Percentiles rank a stretch among this genome's conserved stretches.
Conservation (phyloP, 306 rosid species). For the Cicer bijugum region DNA sequence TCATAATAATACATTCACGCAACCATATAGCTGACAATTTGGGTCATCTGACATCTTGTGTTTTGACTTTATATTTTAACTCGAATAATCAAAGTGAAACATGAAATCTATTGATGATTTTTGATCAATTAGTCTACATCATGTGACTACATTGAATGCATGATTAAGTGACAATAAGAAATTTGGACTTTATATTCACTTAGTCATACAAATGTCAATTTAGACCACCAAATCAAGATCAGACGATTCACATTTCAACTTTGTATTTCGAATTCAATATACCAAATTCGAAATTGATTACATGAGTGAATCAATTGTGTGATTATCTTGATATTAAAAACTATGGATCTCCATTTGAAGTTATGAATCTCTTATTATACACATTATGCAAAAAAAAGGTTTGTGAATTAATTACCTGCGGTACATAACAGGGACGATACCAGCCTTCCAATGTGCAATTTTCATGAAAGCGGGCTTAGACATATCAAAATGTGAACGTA, state of each 20-base stretch:
- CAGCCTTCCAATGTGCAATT: constrained; percentile 76
- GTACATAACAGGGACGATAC: constrained; percentile 74
- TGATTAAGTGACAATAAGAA: background rate
- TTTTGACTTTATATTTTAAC: background rate
- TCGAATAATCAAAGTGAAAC: background rate
- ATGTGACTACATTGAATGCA: background rate
- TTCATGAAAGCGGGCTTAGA: constrained; percentile 94
- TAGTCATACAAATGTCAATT: background rate
- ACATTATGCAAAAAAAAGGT: background rate
- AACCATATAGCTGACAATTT: background rate
- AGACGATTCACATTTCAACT: background rate
- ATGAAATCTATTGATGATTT: background rate
- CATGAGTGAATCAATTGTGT: background rate
- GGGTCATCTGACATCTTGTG: no score
- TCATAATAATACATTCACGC: background rate
- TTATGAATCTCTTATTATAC: background rate
- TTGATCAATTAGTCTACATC: background rate
- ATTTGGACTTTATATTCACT: background rate
- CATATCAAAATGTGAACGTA: constrained; percentile 78
- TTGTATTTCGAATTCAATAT: background rate
- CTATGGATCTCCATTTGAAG: background rate
- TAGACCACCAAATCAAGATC: no score
- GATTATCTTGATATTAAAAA: background rate
- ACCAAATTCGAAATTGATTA: background rate
- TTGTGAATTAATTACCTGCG: constrained; percentile 59